Base-by-base conservation (phyloP, 495 filamentous ascomycete genomes). In the Cercophora scortea region DNA sequence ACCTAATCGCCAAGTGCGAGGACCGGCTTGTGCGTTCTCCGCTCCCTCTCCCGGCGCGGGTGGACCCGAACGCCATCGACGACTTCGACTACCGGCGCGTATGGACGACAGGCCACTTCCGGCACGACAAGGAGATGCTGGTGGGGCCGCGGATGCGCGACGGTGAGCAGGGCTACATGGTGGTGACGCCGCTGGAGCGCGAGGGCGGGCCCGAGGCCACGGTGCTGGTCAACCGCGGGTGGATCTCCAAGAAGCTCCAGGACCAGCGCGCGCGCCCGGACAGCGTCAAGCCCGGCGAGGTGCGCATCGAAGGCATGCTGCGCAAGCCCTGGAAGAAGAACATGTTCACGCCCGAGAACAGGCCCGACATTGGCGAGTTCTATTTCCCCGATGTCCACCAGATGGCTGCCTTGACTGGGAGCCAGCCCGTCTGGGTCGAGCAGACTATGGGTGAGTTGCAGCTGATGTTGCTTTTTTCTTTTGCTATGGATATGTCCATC, bases 81-180 rank as follows among this genome's bases (percentile, higher is more conserved):
- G 89, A 95, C 40, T 98, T 98, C 67, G 92, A 98, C 69, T 95
- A 91, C 75, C 82, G 93, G 25, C 81, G 89, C 41, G 86, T 98
- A 40, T 76, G 77, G 51, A 82, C 89, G n/a, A 81, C 78, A 0
- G 93, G 93, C 13, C 67, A 65, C 34, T 83, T 86, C 54, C 74
- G 85, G 9, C 93, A 98, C 70, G 90, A 95, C 61, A 81, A 86
- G 65, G 93, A 98, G 71, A 97, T 97, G 91, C 75, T 98, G 12
- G 78, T 98, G 49, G 93, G 93, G 11, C 93, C 93, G 42, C 84
- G 93, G 16, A 82, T 95, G 68, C 79, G 79, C 41, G 91, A 98
- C 40, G 92, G 90, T 38, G 79, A 93, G 62, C 83, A 95, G 61
- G 93, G 93, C 0, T 98, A 81, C 71, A 74, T 90, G 50, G 94